Evolutionary conservation across 352 stramenopile genomes (phyloP).

Genomic region (Blastocystis sp.): DNA sequence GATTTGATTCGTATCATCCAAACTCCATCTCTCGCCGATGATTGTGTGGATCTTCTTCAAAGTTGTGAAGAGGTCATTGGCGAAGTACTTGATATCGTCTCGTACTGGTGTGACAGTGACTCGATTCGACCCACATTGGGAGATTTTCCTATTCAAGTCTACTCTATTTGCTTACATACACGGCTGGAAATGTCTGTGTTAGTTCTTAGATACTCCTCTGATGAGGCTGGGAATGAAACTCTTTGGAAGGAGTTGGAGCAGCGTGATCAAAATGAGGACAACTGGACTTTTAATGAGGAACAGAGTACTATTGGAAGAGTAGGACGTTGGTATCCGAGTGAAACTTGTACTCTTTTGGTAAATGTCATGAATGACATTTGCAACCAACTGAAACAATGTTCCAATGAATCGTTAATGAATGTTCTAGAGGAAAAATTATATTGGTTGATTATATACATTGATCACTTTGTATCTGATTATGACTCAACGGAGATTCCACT

Average conservation of each 20-base stretch:
- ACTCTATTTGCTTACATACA: not conserved
- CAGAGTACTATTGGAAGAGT: not conserved
- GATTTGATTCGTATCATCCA: not conserved
- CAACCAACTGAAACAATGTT: not conserved
- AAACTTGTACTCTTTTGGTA: not conserved
- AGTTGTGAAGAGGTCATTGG: not conserved
- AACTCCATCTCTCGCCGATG: not conserved
- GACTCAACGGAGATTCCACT: slow-evolving; percentile 6
- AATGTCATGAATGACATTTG: not conserved
- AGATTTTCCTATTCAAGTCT: not conserved
- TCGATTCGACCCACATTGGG: not conserved
- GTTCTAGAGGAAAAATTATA: slow-evolving; percentile 19
- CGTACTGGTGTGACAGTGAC: not conserved
- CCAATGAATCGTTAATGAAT: not conserved
- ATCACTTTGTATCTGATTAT: slow-evolving; percentile 37
- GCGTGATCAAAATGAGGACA: slow-evolving; percentile 34
- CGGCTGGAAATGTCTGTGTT: not conserved
- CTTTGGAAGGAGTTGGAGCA: slow-evolving; percentile 1
- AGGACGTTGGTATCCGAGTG: not conserved
- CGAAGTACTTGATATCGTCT: not conserved
- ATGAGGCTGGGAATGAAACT: not conserved
- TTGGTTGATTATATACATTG: slow-evolving; percentile 5
- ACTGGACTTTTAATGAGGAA: slow-evolving; percentile 37
- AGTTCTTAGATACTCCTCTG: not conserved
- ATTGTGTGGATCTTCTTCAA: not conserved